Evolutionary conservation across 192 early-diverging fungal species (phyloP), one percentile per base, ranked within the genome.

Genomic region (Gigaspora rosea): DNA sequence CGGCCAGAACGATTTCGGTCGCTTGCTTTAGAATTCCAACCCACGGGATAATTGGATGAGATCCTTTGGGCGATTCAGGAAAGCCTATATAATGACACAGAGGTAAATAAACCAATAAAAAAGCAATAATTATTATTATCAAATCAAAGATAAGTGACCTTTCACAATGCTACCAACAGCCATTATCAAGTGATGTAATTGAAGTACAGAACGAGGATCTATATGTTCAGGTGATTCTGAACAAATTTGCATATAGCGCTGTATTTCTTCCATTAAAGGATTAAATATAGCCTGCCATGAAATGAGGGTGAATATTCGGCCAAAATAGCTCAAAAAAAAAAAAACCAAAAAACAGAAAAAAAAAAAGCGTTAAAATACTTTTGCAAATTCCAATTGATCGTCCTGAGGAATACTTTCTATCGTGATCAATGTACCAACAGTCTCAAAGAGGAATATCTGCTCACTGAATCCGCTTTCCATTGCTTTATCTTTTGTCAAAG

Each of bases 361-460:
- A 2, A 2, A 2, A 41, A 41, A 3, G 36, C n/a, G n/a, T n/a
- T n/a, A n/a, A n/a, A 67, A 68, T 68, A 76, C 75, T 46, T 76
- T 58, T 76, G 64, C 32, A 59, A 86, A 87, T 77, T 93, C 88
- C 76, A 89, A 87, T 86, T 96, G 94, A 64, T 90, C 89, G 50
- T 85, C 83, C 48, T 85, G 80, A 56, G 91, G 86, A 61, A 94
- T 83, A 71, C 78, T 83, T 16, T 92, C 90, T 33, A 90, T 82
- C n/a, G 96, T 92, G 80, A 97, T 96, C 82, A 97, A 83, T 56
- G 92, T 87, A n/a, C 96, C 96, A 74, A 93, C 93, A 12, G 95
- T 90, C 81, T 98, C 96, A 86, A 96, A 97, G 49, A 97, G 79
- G 81, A 92, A 97, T 35, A 94, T 79, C 81, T 97, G 95, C 68